Evolutionary conservation across 495 filamentous ascomycete species (phyloP).

Genomic region (Elaphomyces granulatus): DNA sequence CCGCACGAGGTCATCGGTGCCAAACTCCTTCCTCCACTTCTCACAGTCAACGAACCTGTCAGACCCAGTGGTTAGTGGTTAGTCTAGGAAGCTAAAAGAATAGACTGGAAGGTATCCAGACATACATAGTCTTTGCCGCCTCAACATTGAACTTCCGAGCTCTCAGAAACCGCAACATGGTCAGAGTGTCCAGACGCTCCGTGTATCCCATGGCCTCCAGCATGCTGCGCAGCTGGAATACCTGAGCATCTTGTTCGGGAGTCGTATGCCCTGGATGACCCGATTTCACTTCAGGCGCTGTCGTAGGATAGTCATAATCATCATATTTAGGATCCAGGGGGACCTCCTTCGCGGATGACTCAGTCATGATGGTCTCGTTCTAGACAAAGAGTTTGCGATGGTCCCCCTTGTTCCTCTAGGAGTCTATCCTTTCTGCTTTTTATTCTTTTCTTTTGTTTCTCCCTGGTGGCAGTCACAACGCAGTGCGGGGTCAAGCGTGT

Average conservation of each 20-base stretch:
- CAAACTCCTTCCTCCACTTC: constrained; percentile 77
- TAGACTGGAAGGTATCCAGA: constrained; percentile 1
- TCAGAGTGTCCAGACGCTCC: constrained; percentile 79
- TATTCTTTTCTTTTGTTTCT: too few species aligned
- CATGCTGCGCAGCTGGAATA: constrained; percentile 66
- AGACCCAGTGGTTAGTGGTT: too few species aligned
- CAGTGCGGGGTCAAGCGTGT: too few species aligned
- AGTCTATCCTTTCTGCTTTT: too few species aligned
- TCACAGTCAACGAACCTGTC: constrained; percentile 80
- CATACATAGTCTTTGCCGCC: constrained; percentile 73
- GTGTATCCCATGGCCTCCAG: constrained; percentile 76
- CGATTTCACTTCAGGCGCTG: constrained; percentile 45
- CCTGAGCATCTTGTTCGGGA: constrained; percentile 75
- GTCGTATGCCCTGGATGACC: constrained; percentile 89
- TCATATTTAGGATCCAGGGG: constrained; percentile 83
- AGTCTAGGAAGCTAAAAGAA: constrained; percentile 1
- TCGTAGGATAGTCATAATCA: constrained; percentile 85
- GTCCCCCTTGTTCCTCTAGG: too few species aligned
- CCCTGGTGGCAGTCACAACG: too few species aligned
- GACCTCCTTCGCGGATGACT: constrained; percentile 25
- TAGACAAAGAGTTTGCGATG: constrained; percentile 10
- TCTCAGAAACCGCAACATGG: constrained; percentile 78
- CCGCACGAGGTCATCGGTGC: constrained; percentile 68
- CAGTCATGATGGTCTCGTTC: constrained; percentile 25
- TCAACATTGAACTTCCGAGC: constrained; percentile 90